Conservation (phyloP, 2,329 filamentous ascomycete species). For the Clonostachys byssicola region DNA sequence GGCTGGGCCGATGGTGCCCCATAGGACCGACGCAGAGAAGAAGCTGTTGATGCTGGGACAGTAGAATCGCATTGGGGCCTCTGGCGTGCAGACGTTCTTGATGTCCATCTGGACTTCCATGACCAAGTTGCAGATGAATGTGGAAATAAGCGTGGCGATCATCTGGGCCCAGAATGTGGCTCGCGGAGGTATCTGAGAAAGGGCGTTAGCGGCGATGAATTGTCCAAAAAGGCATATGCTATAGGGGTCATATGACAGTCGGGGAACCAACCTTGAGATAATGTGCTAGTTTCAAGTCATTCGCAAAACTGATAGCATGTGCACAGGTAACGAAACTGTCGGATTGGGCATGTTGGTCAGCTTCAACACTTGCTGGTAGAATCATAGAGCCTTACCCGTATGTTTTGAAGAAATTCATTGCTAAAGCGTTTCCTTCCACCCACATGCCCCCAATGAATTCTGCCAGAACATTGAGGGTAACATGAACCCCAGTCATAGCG, state of each 20-base stretch:
- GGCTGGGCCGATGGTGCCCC: slow-evolving; percentile 46
- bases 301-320: slow-evolving; percentile 35
- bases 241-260: slow-evolving; percentile 18
- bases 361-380: not conserved
- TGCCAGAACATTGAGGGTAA: slow-evolving; percentile 32
- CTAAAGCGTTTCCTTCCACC: slow-evolving; percentile 27
- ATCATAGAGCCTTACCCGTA: slow-evolving; percentile 22
- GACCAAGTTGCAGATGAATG: slow-evolving; percentile 37
- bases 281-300: slow-evolving; percentile 46
- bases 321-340: slow-evolving; percentile 35
- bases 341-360: not conserved
- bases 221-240: no score
- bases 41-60: slow-evolving; percentile 40
- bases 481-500: slow-evolving; percentile 37
- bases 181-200: slow-evolving; percentile 30
- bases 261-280: slow-evolving; percentile 36
- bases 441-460: slow-evolving; percentile 35
- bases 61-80: slow-evolving; percentile 34
- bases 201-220: slow-evolving; percentile 23
- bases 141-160: slow-evolving; percentile 37
- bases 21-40: slow-evolving; percentile 34
- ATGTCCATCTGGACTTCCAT: slow-evolving; percentile 36
- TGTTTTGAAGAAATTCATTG: slow-evolving; percentile 19
- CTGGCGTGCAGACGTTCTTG: slow-evolving; percentile 17
- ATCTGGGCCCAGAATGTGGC: slow-evolving; percentile 43